Evolutionary conservation across 148 eudicot species (phyloP).

Genomic region (Agrostemma githago): DNA sequence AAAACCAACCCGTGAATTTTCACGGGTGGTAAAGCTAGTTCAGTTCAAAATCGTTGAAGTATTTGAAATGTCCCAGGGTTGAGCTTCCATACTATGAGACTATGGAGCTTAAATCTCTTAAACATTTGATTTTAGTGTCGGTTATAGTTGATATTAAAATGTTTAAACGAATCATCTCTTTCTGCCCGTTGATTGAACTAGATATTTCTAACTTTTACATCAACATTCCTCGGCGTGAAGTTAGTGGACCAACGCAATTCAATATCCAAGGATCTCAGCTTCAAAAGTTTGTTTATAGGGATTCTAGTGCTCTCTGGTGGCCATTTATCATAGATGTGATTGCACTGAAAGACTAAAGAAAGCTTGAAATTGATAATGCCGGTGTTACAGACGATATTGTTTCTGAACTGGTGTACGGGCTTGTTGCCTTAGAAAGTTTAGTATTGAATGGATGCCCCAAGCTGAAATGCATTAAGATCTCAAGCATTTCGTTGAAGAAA

Average conservation of each 20-base stretch:
- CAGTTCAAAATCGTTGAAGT: not conserved
- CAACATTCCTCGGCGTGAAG: not conserved
- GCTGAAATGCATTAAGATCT: conserved; percentile 5
- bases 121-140: not conserved
- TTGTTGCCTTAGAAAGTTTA: not conserved
- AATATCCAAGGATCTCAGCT: too few species aligned
- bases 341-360: too few species aligned
- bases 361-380: not conserved
- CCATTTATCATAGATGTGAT: too few species aligned
- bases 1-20: too few species aligned
- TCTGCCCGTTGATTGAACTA: not conserved
- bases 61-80: not conserved
- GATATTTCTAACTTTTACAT: not conserved
- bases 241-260: too few species aligned
- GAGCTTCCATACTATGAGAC: not conserved
- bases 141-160: not conserved
- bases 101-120: not conserved
- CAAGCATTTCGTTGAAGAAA: not conserved
- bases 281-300: too few species aligned
- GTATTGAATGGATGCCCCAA: not conserved
- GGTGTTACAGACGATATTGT: not conserved
- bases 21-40: too few species aligned
- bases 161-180: not conserved
- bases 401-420: not conserved
- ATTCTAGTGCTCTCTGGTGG: too few species aligned